phyloP scores from a whole-genome alignment of 2,329 filamentous ascomycete species.

The Bipolaris oryzae region DNA sequence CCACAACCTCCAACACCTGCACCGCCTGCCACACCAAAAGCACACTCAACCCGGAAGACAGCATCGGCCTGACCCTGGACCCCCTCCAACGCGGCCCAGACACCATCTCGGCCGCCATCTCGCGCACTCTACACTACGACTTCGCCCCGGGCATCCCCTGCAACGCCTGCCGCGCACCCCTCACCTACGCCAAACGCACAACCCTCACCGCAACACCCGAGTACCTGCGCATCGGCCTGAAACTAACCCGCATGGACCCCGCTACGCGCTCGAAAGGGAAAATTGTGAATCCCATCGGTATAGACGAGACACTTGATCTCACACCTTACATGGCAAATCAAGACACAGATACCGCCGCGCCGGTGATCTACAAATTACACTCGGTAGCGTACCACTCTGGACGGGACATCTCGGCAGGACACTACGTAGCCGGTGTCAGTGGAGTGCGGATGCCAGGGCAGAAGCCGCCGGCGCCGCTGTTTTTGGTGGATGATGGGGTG shows the following conservation, averaged over 20 bases:
- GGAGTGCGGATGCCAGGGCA: too few species aligned
- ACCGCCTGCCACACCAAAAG: not conserved
- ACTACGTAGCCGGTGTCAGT: too few species aligned
- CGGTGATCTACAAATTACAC: too few species aligned
- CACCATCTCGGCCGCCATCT: not conserved
- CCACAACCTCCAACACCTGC: not conserved
- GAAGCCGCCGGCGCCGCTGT: too few species aligned
- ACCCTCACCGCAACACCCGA: not conserved
- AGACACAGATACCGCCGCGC: not conserved
- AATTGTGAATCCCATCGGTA: not conserved
- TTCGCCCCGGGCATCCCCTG: not conserved
- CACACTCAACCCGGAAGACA: not conserved
- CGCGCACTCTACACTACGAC: not conserved
- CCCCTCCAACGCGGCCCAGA: not conserved
- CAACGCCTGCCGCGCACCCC: not conserved
- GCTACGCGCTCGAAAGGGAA: not conserved
- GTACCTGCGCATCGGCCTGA: not conserved
- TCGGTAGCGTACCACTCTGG: too few species aligned
- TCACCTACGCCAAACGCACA: not conserved
- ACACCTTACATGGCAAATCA: not conserved
- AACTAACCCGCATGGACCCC: not conserved
- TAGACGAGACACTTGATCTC: not conserved
- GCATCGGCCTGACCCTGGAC: not conserved
- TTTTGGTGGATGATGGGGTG: too few species aligned
- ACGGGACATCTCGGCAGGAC: too few species aligned